Evolutionary conservation across 345 rosid species (phyloP).

Genomic region (Arabis alpina): DNA sequence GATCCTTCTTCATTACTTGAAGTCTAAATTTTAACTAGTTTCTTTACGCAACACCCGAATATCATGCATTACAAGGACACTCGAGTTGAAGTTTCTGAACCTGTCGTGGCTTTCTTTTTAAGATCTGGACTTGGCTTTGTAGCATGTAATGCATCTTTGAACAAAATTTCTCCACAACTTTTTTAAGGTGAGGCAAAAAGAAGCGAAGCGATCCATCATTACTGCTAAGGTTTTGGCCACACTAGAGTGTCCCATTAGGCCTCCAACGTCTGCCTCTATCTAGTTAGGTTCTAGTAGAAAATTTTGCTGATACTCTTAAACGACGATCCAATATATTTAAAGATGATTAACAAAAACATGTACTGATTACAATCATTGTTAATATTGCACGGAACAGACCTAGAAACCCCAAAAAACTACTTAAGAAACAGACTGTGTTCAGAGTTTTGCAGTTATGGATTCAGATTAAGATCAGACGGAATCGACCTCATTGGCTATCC

Average conservation of each 20-base stretch:
- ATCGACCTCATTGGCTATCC: constrained; percentile 35
- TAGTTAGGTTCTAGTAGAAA: neutral
- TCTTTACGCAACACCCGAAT: too few species aligned
- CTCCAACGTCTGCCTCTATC: too few species aligned
- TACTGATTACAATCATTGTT: constrained; percentile 11
- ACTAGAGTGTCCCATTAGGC: too few species aligned
- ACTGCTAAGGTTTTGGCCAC: too few species aligned
- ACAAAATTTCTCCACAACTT: too few species aligned
- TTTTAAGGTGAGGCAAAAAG: too few species aligned
- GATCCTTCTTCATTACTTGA: too few species aligned
- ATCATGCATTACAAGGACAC: neutral
- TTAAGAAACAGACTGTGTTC: neutral
- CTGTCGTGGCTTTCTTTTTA: neutral
- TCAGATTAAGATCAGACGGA: constrained; percentile 25
- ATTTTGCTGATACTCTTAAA: neutral
- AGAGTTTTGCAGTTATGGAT: neutral
- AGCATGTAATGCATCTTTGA: too few species aligned
- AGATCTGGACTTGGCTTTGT: too few species aligned
- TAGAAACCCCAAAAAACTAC: constrained; percentile 13
- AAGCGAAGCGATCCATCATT: too few species aligned
- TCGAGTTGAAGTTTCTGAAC: neutral
- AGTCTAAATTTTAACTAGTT: too few species aligned
- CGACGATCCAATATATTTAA: constrained; percentile 2
- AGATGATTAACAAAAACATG: constrained; percentile 12
- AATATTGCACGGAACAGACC: constrained; percentile 15